Evolutionary conservation across 768 basidiomycete species (phyloP).

Genomic region (Hygrophorus russula): DNA sequence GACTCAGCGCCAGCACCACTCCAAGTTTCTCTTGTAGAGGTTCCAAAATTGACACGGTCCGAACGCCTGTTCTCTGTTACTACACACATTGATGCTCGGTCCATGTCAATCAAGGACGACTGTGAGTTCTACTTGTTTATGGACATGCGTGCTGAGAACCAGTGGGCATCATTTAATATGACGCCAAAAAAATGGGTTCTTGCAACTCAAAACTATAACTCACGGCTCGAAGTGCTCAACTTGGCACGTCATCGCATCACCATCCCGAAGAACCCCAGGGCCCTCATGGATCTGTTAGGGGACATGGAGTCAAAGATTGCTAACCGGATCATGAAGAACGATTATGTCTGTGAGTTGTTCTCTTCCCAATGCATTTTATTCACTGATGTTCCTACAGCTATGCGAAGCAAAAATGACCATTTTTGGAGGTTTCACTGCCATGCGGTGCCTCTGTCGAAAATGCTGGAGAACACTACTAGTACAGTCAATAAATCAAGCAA

Average conservation of each 20-base stretch:
- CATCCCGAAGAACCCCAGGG: constrained; percentile 7
- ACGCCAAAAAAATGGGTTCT: constrained; percentile 9
- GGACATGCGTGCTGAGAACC: constrained; percentile 10
- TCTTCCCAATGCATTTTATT: not conserved
- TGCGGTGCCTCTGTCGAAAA: not conserved
- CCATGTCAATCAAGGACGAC: not conserved
- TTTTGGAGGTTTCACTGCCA: constrained; percentile 7
- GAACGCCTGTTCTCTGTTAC: not conserved
- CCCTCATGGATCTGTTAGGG: constrained; percentile 7
- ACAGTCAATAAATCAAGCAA: no score
- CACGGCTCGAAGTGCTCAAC: constrained; percentile 1
- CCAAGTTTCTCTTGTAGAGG: not conserved
- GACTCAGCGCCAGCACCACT: not conserved
- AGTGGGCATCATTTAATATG: constrained; percentile 12
- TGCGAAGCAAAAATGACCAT: not conserved
- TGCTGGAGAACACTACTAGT: no score
- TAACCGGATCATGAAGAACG: constrained; percentile 1
- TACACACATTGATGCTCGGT: constrained; percentile 3
- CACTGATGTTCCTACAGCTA: constrained; percentile 1
- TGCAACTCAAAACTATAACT: constrained; percentile 9
- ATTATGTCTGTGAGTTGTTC: constrained; percentile 9
- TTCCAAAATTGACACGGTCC: constrained; percentile 1
- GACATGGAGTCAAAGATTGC: constrained; percentile 7
- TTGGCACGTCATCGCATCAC: not conserved
- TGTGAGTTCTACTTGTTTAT: constrained; percentile 14